Base-by-base conservation (phyloP, 345 rosid genomes). In the Alliaria petiolata region DNA sequence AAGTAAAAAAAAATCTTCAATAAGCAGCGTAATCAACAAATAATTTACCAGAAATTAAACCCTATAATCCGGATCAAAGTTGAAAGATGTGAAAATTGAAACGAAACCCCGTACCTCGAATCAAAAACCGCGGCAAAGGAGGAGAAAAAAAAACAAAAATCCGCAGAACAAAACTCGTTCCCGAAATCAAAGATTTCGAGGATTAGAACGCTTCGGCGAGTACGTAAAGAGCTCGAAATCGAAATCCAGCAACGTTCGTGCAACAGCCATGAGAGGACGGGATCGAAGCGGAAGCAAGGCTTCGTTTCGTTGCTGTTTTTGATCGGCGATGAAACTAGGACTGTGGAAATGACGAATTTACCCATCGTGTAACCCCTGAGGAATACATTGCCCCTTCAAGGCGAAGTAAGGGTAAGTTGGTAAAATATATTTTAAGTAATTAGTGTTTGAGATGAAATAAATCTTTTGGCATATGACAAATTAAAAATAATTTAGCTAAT, bases 311-410 rank as follows among this genome's bases (percentile, higher is more conserved):
- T 82, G 84, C 62, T 76, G 67, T n/a, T 85, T 86, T 80, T 88
- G 92, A 86, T 92, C 96, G 96, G 89, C 87, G 86, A 85, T 81
- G 87, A 79, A 85, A 79, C 76, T 83, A 72, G 70, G 34, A 26
- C 11, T 5, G 0, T 0, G 0, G 33, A 63, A 84, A 77, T 81
- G 73, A 84, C 92, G 5, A 0, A 67, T 62, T 52, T 84, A 55
- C 80, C 92, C 96, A 60, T 52, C n/a, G 1, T 31, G 14, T 65
- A 28, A 35, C 52, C 47, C 4, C 6, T 36, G n/a, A 54, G 15
- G 28, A 33, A 19, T 59, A 11, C 10, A 30, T 16, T 10, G 8
- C n/a, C 10, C 35, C 1, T 40, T 30, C 28, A 5, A 2, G 0
- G 30, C 22, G 7, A 57, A 12, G 2, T 15, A 77, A 16, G 81